phyloP scores from a whole-genome alignment of 1,139 yeast species.

The Taiozyma sp. region DNA sequence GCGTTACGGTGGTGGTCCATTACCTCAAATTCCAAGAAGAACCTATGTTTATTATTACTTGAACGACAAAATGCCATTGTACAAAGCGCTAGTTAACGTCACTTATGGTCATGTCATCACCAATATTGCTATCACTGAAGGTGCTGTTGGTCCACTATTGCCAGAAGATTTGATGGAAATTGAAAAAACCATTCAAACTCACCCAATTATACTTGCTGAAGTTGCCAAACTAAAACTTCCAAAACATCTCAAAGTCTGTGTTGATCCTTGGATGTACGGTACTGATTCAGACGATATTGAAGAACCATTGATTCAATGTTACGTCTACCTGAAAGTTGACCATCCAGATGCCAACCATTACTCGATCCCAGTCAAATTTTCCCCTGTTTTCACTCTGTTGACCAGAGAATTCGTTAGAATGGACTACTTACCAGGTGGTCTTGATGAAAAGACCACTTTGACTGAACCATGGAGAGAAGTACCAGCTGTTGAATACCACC shows the following conservation, averaged over 20 bases:
- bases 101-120: constrained; percentile 60
- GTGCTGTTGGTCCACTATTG: constrained; percentile 69
- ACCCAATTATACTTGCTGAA: constrained; percentile 58
- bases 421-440: constrained; percentile 73
- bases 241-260: constrained; percentile 47
- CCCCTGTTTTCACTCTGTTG: constrained; percentile 72
- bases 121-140: constrained; percentile 47
- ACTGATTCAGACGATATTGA: constrained; percentile 46
- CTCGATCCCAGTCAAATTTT: constrained; percentile 76
- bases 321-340: constrained; percentile 69
- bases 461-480: constrained; percentile 58
- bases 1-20: constrained; percentile 35
- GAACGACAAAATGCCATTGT: constrained; percentile 44
- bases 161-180: constrained; percentile 60
- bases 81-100: constrained; percentile 71
- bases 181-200: constrained; percentile 45
- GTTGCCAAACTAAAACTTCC: constrained; percentile 60
- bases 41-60: constrained; percentile 65
- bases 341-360: constrained; percentile 82
- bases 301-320: constrained; percentile 59
- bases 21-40: constrained; percentile 59
- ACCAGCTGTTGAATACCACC: constrained; percentile 65
- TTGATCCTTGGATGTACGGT: constrained; percentile 90
- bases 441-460: constrained; percentile 51
- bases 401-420: constrained; percentile 64